These are phyloP conservation scores for Rhodamnia rubescens DNA, from an alignment of 345 rosid species.

Conservation along the genomic window DNA sequence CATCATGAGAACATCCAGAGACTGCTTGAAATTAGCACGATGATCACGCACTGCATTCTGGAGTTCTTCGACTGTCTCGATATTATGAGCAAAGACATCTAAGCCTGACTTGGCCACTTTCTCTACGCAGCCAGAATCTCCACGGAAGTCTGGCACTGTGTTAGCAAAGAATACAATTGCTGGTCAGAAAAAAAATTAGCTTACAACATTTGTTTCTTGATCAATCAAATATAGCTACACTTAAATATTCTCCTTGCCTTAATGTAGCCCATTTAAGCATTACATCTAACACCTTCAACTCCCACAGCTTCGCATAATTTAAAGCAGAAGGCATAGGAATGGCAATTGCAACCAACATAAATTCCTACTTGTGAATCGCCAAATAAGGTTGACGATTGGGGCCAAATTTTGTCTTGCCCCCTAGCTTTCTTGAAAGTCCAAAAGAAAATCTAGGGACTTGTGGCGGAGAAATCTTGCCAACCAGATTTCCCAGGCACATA, in stretches of 20 bases:
- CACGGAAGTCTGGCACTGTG: conserved; percentile 95
- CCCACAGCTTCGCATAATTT: neutral
- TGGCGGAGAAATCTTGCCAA: neutral
- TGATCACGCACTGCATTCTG: conserved; percentile 78
- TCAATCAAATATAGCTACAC: neutral
- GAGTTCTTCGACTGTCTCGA: conserved; percentile 96
- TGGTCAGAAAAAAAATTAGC: neutral
- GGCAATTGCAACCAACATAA: neutral
- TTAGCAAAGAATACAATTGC: neutral
- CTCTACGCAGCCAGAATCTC: conserved; percentile 67
- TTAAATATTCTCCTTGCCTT: neutral
- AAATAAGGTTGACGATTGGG: neutral
- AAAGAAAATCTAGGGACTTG: neutral
- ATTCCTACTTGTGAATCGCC: neutral
- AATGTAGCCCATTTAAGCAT: neutral
- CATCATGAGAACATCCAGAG: conserved; percentile 78
- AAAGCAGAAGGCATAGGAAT: neutral
- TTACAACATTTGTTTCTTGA: neutral
- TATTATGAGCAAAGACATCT: conserved; percentile 92
- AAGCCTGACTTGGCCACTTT: conserved; percentile 82
- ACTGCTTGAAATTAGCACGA: conserved; percentile 96
- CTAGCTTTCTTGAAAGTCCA: neutral
- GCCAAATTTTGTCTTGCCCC: neutral
- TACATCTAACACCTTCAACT: neutral
- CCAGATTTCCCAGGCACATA: neutral